phyloP scores from a whole-genome alignment of 768 basidiomycete species.

The Lactarius deliciosus region DNA sequence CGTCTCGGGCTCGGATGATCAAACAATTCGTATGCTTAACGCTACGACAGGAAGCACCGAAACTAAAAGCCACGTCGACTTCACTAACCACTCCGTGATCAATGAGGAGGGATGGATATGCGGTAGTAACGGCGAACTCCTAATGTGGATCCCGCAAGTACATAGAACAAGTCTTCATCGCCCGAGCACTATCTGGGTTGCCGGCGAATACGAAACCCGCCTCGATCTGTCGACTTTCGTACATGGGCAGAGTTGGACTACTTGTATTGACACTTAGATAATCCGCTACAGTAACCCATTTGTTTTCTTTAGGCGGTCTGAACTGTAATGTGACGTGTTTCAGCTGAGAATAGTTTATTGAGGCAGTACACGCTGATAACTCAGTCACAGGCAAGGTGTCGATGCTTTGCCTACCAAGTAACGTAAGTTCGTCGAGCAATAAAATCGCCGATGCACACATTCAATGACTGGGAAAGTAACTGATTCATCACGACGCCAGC shows the following conservation, averaged over 20 bases:
- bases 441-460: too few relatives aligned
- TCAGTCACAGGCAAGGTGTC: too few relatives aligned
- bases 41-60: neutral
- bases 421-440: too few relatives aligned
- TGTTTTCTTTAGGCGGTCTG: neutral
- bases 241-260: neutral
- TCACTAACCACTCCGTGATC: neutral
- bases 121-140: neutral
- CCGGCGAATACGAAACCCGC: neutral
- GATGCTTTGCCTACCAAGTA: too few relatives aligned
- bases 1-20: neutral
- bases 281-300: neutral
- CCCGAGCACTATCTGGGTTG: neutral
- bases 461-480: too few relatives aligned
- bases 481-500: too few relatives aligned
- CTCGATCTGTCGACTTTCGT: neutral
- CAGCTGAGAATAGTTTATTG: too few relatives aligned
- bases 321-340: too few relatives aligned
- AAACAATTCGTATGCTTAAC: neutral
- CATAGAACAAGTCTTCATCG: neutral
- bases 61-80: neutral
- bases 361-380: too few relatives aligned
- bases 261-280: neutral
- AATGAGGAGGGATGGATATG: neutral
- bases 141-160: neutral